Evolutionary conservation across 768 basidiomycete genomes (phyloP).

Genomic region (Boletellus emodensis): DNA sequence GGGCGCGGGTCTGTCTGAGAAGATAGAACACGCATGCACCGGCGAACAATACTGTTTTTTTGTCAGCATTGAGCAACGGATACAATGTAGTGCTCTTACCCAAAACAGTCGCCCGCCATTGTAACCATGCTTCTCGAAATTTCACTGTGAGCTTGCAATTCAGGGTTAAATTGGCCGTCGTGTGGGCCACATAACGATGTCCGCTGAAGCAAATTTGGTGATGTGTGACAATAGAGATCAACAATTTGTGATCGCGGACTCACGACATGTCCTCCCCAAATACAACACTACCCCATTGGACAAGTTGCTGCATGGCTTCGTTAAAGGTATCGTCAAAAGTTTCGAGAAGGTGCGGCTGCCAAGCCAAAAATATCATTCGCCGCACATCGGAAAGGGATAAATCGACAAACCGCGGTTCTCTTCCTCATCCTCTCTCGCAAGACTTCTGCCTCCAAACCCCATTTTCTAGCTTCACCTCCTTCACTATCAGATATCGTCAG

Average conservation of each 20-base stretch:
- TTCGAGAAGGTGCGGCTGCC: conserved; percentile 51
- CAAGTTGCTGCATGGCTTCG: conserved; percentile 74
- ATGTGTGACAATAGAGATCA: conserved; percentile 23
- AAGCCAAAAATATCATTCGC: conserved; percentile 19
- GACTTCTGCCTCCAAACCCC: conserved; percentile 63
- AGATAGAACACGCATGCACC: conserved; percentile 13
- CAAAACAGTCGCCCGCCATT: conserved; percentile 62
- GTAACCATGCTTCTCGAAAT: conserved; percentile 59
- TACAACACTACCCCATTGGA: conserved; percentile 69
- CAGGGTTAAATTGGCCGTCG: conserved; percentile 62
- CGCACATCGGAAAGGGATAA: conserved; percentile 6
- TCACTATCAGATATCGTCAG: conserved; percentile 38
- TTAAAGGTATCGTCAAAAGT: conserved; percentile 71
- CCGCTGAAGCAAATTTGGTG: conserved; percentile 44
- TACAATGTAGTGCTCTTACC: conserved; percentile 39
- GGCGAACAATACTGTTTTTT: conserved; percentile 26
- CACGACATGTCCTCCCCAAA: conserved; percentile 62
- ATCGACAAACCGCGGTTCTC: conserved; percentile 49
- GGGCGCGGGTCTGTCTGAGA: conserved; percentile 38
- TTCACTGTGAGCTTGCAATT: conserved; percentile 64
- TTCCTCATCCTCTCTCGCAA: conserved; percentile 55
- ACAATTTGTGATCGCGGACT: conserved; percentile 33
- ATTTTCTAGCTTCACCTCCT: conserved; percentile 69
- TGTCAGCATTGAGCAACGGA: conserved; percentile 15
- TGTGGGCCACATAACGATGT: conserved; percentile 71